Conservation (phyloP, 495 filamentous ascomycete genomes). For the Penicillium maclennaniae region DNA sequence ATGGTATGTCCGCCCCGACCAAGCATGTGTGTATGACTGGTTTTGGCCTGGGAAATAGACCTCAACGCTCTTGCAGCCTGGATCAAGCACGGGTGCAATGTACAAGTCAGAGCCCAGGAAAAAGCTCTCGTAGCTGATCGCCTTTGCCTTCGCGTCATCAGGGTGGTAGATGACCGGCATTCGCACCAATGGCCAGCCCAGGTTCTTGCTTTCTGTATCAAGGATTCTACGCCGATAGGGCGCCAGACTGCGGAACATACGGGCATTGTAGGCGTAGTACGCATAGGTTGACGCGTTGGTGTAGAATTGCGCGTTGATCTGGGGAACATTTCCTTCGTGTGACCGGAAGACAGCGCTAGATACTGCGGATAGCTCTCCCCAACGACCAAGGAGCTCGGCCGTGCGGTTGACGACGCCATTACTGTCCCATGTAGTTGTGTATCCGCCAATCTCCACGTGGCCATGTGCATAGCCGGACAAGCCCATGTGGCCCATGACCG, state of each 20-base stretch:
- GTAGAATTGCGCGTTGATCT: slow-evolving; percentile 24
- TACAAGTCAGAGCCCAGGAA: slow-evolving; percentile 23
- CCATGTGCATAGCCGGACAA: slow-evolving; percentile 25
- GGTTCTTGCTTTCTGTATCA: slow-evolving; percentile 21
- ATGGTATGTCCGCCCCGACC: slow-evolving; percentile 17
- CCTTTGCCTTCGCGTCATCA: slow-evolving; percentile 16
- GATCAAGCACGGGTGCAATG: slow-evolving; percentile 23
- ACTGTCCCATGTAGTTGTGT: slow-evolving; percentile 21
- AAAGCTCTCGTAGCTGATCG: slow-evolving; percentile 26
- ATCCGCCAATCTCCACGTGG: slow-evolving; percentile 23
- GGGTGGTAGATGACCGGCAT: slow-evolving; percentile 27
- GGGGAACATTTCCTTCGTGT: slow-evolving; percentile 24
- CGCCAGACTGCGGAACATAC: slow-evolving; percentile 23
- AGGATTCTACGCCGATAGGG: slow-evolving; percentile 19
- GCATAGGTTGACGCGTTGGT: slow-evolving; percentile 19
- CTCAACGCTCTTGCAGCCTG: slow-evolving; percentile 13
- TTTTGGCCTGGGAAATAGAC: slow-evolving; percentile 22
- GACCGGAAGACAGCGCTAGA: slow-evolving; percentile 23
- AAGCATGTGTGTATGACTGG: slow-evolving; percentile 20
- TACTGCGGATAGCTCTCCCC: slow-evolving; percentile 23
- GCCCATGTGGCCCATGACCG: slow-evolving; percentile 26
- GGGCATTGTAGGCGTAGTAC: slow-evolving; percentile 23
- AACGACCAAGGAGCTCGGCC: slow-evolving; percentile 23
- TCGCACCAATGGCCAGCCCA: slow-evolving; percentile 23
- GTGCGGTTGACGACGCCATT: slow-evolving; percentile 20